Percentiles rank a stretch among this genome's conserved stretches.
Evolutionary conservation across 768 basidiomycete species (phyloP).

Genomic region (Tulasnella sp.): DNA sequence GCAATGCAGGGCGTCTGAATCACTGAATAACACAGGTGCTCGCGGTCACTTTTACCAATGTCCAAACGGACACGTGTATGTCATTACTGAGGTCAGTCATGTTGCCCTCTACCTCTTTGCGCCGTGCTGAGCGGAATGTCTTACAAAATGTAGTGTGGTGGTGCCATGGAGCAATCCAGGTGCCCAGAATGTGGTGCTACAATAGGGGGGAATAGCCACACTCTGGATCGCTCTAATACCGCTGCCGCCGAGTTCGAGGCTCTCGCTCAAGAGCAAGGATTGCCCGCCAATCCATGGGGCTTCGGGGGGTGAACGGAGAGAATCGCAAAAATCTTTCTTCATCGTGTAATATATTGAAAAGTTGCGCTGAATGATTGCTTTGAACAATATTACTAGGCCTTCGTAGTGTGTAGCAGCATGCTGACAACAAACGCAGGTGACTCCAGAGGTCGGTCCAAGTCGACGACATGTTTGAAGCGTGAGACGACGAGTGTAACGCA

Average conservation of each 20-base stretch:
- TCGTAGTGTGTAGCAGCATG: too few species aligned
- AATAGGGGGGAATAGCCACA: constrained; percentile 19
- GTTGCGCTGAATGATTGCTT: too few species aligned
- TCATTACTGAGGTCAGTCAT: constrained; percentile 18
- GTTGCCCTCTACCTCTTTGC: too few species aligned
- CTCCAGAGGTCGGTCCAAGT: too few species aligned
- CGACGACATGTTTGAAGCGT: too few species aligned
- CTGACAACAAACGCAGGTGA: too few species aligned
- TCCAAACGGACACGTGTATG: constrained; percentile 19
- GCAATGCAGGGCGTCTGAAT: not conserved
- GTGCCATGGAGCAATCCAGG: constrained; percentile 9
- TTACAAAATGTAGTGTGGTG: constrained; percentile 11
- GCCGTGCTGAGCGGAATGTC: not conserved
- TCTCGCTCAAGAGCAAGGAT: not conserved
- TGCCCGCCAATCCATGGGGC: not conserved
- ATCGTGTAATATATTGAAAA: too few species aligned
- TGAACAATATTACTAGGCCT: too few species aligned
- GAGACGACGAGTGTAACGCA: too few species aligned
- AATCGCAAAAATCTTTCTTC: too few species aligned
- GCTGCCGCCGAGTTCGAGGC: constrained; percentile 16
- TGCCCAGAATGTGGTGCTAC: constrained; percentile 21
- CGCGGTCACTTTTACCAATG: constrained; percentile 18
- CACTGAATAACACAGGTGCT: not conserved
- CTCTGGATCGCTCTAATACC: constrained; percentile 13
- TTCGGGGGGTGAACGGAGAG: not conserved